Percentiles rank a stretch among this genome's conserved stretches.
Evolutionary conservation across 345 rosid species (phyloP).

Genomic region (Linum usitatissimum): DNA sequence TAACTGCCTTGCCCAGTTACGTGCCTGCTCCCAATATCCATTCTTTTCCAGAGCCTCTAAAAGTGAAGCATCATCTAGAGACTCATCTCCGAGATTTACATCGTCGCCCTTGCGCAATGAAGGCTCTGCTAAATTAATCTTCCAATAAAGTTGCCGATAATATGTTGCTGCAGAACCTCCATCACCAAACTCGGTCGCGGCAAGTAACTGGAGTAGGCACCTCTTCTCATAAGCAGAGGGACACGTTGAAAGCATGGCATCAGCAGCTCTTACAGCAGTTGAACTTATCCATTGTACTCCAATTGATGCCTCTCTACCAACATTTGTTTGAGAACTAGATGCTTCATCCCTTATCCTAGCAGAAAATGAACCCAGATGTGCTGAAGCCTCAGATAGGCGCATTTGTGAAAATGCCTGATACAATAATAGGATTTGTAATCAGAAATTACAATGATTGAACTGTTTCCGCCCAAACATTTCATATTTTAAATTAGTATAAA

Average conservation of each 20-base stretch:
- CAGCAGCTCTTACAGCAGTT: constrained; percentile 85
- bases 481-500: too few relatives aligned
- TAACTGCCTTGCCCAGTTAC: constrained; percentile 96
- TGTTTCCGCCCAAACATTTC: background rate
- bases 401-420: constrained; percentile 89
- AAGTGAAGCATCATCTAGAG: constrained; percentile 87
- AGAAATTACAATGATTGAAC: background rate
- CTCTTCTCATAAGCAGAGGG: constrained; percentile 95
- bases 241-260: constrained; percentile 75
- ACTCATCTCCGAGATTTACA: constrained; percentile 68
- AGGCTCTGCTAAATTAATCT: constrained; percentile 93
- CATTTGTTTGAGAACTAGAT: constrained; percentile 36
- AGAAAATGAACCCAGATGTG: constrained; percentile 91
- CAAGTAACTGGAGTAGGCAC: constrained; percentile 86
- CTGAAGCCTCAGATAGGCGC: constrained; percentile 96
- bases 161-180: constrained; percentile 71
- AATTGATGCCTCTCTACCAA: constrained; percentile 51
- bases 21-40: constrained; percentile 94
- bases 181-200: constrained; percentile 89
- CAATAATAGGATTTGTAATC: background rate
- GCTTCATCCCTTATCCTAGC: constrained; percentile 80
- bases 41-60: constrained; percentile 68
- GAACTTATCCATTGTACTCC: constrained; percentile 77
- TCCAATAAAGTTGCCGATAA: constrained; percentile 76
- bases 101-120: constrained; percentile 52